Conservation (phyloP, 2,329 filamentous ascomycete species). For the Epichloe glyceriae region DNA sequence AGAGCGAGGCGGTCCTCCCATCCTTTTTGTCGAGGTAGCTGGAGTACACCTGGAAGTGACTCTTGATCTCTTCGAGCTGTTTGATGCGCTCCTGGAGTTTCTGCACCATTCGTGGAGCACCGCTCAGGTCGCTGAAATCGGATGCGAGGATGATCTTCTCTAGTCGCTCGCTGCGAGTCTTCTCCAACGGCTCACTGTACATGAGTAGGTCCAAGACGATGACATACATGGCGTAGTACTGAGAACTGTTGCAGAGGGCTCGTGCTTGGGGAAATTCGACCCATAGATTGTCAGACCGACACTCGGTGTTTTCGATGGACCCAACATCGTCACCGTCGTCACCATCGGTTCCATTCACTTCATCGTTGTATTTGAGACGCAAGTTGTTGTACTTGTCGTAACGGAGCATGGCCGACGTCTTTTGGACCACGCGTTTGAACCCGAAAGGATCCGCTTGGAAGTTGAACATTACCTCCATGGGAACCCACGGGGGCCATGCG, state of each 20-base stretch:
- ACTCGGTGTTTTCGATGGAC: slow-evolving; percentile 48
- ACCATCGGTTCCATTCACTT: slow-evolving; percentile 55
- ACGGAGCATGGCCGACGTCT: slow-evolving; percentile 84
- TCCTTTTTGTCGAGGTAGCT: slow-evolving; percentile 75
- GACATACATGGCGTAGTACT: slow-evolving; percentile 97
- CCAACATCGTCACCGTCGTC: slow-evolving; percentile 25
- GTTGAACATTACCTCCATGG: slow-evolving; percentile 96
- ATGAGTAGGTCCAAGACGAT: slow-evolving; percentile 92
- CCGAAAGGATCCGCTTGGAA: slow-evolving; percentile 88
- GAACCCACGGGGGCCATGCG: slow-evolving; percentile 95
- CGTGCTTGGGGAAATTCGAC: slow-evolving; percentile 91
- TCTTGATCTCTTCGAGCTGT: slow-evolving; percentile 91
- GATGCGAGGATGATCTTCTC: slow-evolving; percentile 99
- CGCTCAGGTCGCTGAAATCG: slow-evolving; percentile 92
- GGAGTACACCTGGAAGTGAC: slow-evolving; percentile 86
- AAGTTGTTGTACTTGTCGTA: slow-evolving; percentile 98
- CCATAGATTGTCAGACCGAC: slow-evolving; percentile 89
- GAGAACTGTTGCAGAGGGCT: slow-evolving; percentile 90
- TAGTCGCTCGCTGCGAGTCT: slow-evolving; percentile 86
- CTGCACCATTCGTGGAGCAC: slow-evolving; percentile 85
- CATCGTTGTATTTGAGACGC: slow-evolving; percentile 92
- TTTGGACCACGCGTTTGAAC: slow-evolving; percentile 95
- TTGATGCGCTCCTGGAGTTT: slow-evolving; percentile 84
- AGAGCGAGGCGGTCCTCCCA: slow-evolving; percentile 86
- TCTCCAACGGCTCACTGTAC: slow-evolving; percentile 92